phyloP scores from a whole-genome alignment of 352 stramenopile species.

The Elongisporangium anandrum region DNA sequence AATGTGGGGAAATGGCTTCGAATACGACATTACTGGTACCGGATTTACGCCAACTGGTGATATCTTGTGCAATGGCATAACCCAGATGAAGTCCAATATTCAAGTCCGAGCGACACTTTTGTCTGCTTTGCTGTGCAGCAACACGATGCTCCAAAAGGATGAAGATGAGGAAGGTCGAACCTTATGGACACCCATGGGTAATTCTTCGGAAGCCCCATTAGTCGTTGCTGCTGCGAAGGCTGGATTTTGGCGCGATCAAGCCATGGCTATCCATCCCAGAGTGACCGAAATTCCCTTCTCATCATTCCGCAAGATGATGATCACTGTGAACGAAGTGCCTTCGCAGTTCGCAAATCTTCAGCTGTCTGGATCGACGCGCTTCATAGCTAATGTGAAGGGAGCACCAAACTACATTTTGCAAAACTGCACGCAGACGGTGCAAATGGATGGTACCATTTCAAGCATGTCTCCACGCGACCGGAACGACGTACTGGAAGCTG shows the following conservation, averaged over 20 bases:
- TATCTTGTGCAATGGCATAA: conserved; percentile 39
- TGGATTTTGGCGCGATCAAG: conserved; percentile 45
- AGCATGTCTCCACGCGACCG: conserved; percentile 31
- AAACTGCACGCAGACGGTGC: conserved; percentile 47
- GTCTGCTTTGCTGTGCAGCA: conserved; percentile 59
- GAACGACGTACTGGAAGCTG: conserved; percentile 36
- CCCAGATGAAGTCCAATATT: conserved; percentile 32
- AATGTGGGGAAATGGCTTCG: conserved; percentile 57
- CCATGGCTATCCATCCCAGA: conserved; percentile 50
- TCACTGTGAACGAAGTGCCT: conserved; percentile 54
- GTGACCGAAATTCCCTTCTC: conserved; percentile 91
- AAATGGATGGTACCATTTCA: conserved; percentile 35
- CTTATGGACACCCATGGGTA: conserved; percentile 57
- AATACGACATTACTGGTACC: conserved; percentile 48
- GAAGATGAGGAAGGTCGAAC: conserved; percentile 27
- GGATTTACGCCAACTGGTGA: conserved; percentile 50
- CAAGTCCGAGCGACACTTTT: conserved; percentile 45
- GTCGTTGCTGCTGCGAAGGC: conserved; percentile 62
- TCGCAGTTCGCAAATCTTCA: conserved; percentile 1
- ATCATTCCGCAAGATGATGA: conserved; percentile 94
- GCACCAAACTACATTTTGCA: conserved; percentile 63
- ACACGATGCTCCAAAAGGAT: conserved; percentile 61
- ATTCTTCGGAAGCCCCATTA: conserved; percentile 65
- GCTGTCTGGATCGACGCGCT: conserved; percentile 12
- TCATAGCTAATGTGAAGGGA: conserved; percentile 61